A percentile compares a stretch with the other conserved stretches of the same genome.
Evolutionary conservation across 2,329 filamentous ascomycete genomes (phyloP).

Genomic region (Microcyclosporella mali): DNA sequence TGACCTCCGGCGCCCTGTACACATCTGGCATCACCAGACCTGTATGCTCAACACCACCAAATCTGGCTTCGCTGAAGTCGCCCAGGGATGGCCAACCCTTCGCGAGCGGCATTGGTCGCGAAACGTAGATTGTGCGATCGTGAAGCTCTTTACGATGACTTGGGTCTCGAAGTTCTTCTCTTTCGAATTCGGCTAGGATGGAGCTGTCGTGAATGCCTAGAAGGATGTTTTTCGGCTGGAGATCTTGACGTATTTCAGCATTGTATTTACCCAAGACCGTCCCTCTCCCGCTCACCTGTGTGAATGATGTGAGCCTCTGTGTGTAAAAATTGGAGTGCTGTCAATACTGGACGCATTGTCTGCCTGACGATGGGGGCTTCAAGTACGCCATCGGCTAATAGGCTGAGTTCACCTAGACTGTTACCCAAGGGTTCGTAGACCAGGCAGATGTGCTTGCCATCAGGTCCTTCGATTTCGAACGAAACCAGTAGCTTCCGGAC

Average conservation of each 20-base stretch:
- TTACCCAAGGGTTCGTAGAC: conserved; percentile 34
- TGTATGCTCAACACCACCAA: conserved; percentile 26
- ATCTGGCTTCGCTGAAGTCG: conserved; percentile 37
- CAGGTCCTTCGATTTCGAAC: conserved; percentile 29
- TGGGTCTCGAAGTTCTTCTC: conserved; percentile 29
- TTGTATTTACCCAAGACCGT: background rate
- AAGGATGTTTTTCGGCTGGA: conserved; percentile 36
- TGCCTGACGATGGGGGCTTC: conserved; percentile 10
- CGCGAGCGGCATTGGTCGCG: conserved; percentile 31
- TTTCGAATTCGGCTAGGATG: conserved; percentile 29
- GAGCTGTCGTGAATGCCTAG: conserved; percentile 31
- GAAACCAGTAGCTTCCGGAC: conserved; percentile 34
- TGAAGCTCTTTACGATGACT: conserved; percentile 28
- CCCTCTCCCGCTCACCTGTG: conserved; percentile 17
- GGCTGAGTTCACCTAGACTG: conserved; percentile 31
- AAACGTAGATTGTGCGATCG: conserved; percentile 30
- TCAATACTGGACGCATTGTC: conserved; percentile 24
- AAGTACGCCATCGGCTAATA: conserved; percentile 5
- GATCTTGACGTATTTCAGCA: conserved; percentile 26
- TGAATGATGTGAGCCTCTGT: conserved; percentile 25
- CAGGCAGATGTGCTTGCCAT: conserved; percentile 35
- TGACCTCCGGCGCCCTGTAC: conserved; percentile 36
- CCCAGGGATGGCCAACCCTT: conserved; percentile 30
- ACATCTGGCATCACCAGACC: conserved; percentile 32
- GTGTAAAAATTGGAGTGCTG: conserved; percentile 25